Evolutionary conservation across 306 rosid species (phyloP), one percentile per base, ranked within the genome.

Genomic region (Adenanthera pavonina): DNA sequence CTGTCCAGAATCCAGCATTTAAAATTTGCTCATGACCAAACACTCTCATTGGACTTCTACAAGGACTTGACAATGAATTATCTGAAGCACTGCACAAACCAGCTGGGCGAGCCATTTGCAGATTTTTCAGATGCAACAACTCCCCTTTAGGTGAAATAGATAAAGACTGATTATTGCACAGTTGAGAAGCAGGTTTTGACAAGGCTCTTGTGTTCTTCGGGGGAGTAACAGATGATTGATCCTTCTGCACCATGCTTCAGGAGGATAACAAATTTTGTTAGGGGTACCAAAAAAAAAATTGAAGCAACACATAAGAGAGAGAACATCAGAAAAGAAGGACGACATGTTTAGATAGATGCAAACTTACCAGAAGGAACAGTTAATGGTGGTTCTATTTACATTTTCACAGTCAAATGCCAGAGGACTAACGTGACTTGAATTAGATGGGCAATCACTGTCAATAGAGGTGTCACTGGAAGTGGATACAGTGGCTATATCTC

Each of bases 31-130:
- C 98, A 65, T 89, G 48, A 80, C 92, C 89, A 87, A 65, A 85
- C 68, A 82, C 91, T 82, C 92, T 86, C 80, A 83, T 83, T 40
- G 94, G 95, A 86, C 92, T 94, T 85, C 88, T 89, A 70, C 87
- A 88, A 85, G 95, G 98, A 88, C 95, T 92, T 80, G 92, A 89
- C 84, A 83, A 72, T 38, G 95, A 92, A 76, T 97, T 91, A 87
- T 84, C 94, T 5, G 93, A 97, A 82, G 94, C 97, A 81, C 97
- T 91, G 88, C 78, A 84, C 69, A 91, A 84, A 52, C 92, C 97
- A 77, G 95, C 91, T 60, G 85, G 83, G 46, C 53, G 79, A 80
- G 92, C 90, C 68, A 91, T 88, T 85, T 82, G 91, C 72, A 89
- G 85, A 82, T 88, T 88, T 38, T 90, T 86, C 76, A 86, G 89